phyloP scores from a whole-genome alignment of 2,329 filamentous ascomycete species.

The Pleomassaria siparia region DNA sequence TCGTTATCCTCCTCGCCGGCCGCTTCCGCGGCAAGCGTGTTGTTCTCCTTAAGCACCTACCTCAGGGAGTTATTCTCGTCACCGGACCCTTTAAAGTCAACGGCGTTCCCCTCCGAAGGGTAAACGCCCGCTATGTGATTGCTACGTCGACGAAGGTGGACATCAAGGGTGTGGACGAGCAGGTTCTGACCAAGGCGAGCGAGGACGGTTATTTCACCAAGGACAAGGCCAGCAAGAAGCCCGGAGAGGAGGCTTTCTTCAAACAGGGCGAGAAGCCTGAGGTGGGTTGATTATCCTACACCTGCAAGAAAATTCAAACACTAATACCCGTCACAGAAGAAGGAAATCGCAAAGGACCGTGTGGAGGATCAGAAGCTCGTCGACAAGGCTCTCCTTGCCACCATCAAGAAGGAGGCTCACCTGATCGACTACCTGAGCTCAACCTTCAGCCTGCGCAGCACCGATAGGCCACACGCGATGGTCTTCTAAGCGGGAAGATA shows the following conservation, averaged over 20 bases:
- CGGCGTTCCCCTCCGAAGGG: conserved; percentile 92
- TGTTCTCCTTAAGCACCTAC: conserved; percentile 95
- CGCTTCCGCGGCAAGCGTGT: conserved; percentile 99
- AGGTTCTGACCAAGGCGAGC: conserved; percentile 75
- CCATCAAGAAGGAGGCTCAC: conserved; percentile 97
- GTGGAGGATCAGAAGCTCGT: conserved; percentile 97
- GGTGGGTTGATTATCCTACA: conserved; percentile 62
- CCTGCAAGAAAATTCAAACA: conserved; percentile 4
- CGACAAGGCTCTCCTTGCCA: conserved; percentile 92
- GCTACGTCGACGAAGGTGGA: conserved; percentile 85
- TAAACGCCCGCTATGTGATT: conserved; percentile 92
- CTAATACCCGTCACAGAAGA: conserved; percentile 69
- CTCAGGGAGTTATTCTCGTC: conserved; percentile 97
- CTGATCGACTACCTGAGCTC: conserved; percentile 91
- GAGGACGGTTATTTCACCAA: conserved; percentile 89
- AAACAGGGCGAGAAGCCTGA: conserved; percentile 97
- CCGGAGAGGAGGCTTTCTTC: conserved; percentile 98
- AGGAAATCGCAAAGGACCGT: conserved; percentile 87
- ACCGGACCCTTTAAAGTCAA: conserved; percentile 99
- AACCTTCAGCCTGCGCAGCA: conserved; percentile 98
- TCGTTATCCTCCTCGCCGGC: conserved; percentile 98
- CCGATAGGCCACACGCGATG: conserved; percentile 99
- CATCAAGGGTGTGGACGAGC: conserved; percentile 76
- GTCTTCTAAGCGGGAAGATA: conserved; percentile 71
- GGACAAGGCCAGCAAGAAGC: conserved; percentile 95